A percentile compares a stretch with the other conserved stretches of the same genome.
These are phyloP conservation scores for Kuraishia floccosa DNA, from an alignment of 805 yeast species.

Conservation along the genomic window DNA sequence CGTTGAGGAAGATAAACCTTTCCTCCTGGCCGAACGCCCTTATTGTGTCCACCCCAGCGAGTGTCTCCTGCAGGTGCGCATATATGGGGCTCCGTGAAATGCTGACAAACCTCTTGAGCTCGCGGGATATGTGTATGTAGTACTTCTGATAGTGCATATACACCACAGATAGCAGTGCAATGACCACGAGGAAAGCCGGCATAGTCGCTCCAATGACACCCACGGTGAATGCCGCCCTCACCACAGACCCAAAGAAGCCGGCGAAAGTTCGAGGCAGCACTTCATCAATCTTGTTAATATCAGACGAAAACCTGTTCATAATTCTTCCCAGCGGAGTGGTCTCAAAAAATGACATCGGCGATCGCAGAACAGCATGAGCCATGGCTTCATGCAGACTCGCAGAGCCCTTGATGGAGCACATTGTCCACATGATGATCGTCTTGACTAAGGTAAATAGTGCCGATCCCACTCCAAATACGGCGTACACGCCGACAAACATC, in stretches of 20 bases:
- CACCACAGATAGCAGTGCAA: conserved; percentile 34
- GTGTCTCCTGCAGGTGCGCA: conserved; percentile 74
- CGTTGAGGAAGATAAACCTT: conserved; percentile 49
- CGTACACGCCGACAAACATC: conserved; percentile 41
- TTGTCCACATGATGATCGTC: conserved; percentile 32
- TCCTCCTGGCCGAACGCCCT: conserved; percentile 62
- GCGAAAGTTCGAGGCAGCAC: conserved; percentile 42
- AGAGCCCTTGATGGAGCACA: conserved; percentile 44
- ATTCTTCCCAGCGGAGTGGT: conserved; percentile 61
- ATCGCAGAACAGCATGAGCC: conserved; percentile 39
- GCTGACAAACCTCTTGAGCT: conserved; percentile 63
- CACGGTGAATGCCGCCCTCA: conserved; percentile 38
- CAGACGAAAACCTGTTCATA: conserved; percentile 54
- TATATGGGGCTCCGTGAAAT: conserved; percentile 66
- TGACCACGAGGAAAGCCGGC: conserved; percentile 41
- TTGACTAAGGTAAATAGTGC: conserved; percentile 35
- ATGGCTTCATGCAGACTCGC: conserved; percentile 41
- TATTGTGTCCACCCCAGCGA: conserved; percentile 69
- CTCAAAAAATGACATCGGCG: conserved; percentile 62
- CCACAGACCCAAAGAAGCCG: conserved; percentile 29
- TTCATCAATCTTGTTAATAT: conserved; percentile 45
- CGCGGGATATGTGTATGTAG: conserved; percentile 64
- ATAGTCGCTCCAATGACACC: conserved; percentile 38
- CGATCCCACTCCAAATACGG: conserved; percentile 40
- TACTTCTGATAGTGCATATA: conserved; percentile 63